phyloP scores from a whole-genome alignment of 139 green algal species.

The Coccomyxa sp. region DNA sequence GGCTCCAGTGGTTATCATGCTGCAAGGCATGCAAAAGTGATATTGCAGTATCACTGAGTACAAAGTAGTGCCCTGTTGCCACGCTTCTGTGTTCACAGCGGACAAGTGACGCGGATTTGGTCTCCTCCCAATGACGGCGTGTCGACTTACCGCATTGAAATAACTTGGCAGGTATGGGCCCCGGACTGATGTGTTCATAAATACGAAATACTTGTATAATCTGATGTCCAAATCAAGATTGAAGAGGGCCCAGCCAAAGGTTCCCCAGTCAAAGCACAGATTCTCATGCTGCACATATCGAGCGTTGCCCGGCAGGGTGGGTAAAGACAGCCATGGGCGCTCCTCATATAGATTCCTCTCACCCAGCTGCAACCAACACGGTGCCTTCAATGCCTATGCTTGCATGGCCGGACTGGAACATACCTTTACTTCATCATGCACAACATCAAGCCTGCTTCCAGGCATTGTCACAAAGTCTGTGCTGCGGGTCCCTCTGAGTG shows the following conservation, averaged over 20 bases:
- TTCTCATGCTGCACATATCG: slow-evolving; percentile 38
- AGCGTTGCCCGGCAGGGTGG: slow-evolving; percentile 41
- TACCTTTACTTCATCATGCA: background rate
- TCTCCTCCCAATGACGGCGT: background rate
- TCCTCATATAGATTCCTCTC: background rate
- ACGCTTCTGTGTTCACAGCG: background rate
- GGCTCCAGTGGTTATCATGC: slow-evolving; percentile 32
- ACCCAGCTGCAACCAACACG: background rate
- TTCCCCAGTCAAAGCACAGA: slow-evolving; percentile 51
- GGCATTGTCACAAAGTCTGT: no score
- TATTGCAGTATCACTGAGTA: background rate
- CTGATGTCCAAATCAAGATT: background rate
- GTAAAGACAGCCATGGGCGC: background rate
- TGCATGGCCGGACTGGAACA: background rate
- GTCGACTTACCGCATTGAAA: background rate
- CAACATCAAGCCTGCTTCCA: no score
- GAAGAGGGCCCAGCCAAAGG: slow-evolving; percentile 44
- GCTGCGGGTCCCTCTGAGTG: no score
- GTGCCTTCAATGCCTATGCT: background rate
- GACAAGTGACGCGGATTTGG: background rate
- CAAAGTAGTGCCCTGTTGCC: background rate
- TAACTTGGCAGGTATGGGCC: slow-evolving; percentile 35
- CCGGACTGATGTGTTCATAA: slow-evolving; percentile 22
- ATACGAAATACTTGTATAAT: slow-evolving; percentile 17
- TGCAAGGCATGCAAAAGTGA: background rate